Evolutionary conservation across 1,284 basidiomycete species (phyloP), one percentile per base, ranked within the genome.

Genomic region (Ustilago cynodontis): DNA sequence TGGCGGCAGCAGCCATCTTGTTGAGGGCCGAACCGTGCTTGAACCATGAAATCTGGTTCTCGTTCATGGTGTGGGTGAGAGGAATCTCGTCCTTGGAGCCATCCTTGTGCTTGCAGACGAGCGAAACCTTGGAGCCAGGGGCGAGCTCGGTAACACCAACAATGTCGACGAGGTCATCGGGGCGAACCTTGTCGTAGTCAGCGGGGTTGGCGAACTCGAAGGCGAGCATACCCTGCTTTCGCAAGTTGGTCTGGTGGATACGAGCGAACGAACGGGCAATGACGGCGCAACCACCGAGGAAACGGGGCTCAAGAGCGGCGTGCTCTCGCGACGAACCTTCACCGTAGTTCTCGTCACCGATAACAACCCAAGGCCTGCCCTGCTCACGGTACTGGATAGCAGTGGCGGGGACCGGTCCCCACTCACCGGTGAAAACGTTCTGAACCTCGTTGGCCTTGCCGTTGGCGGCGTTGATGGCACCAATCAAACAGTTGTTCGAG

Each of bases 251-350:
- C 88, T 98, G 94, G 87, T 99, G 97, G 72, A 99, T 99, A 76
- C 97, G 93, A 73, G 97, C 97, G 82, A 99, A 99, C 2, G 95
- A 98, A 86, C 94, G 91, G 85, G 92, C 92, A 87, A 99, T 96
- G 88, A 98, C 93, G 53, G 96, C 96, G 69, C 93, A 89, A 82
- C 94, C 95, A 85, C 95, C 95, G 78, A 98, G 92, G 91, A 92
- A 98, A 71, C 96, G 93, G 53, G 96, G 95, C 89, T 98, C 95
- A 65, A 98, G 92, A 65, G 95, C 96, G 82, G 95, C 96, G 88
- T 97, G 95, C 88, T 98, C 95, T 88, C 95, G 94, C 70, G 95
- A 97, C 35, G 94, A 97, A 82, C 95, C 95, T 89, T 98, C 96
- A 86, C 96, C 95, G 88, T 98, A 98, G 91, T 98, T 98, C 76